Conservation (phyloP, 1,284 basidiomycete genomes). For the Boletus subluridellus region DNA sequence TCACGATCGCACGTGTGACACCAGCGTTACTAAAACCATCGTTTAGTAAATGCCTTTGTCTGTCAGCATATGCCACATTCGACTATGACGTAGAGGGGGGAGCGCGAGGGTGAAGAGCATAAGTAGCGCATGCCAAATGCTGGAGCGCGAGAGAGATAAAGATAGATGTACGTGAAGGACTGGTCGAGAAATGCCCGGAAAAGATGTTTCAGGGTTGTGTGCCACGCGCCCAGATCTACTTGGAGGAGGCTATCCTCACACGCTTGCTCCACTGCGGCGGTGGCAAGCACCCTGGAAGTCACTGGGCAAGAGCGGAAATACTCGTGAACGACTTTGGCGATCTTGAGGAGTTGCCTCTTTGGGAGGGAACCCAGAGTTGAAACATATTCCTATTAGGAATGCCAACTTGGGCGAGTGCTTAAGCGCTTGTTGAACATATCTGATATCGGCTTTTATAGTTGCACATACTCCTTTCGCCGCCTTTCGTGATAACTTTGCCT, state of each 20-base stretch:
- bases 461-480: conserved; percentile 1
- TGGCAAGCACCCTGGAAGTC: conserved; percentile 11
- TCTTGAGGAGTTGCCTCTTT: conserved; percentile 23
- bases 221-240: background rate
- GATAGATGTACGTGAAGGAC: background rate
- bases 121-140: conserved; percentile 6
- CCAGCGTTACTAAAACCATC: background rate
- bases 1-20: background rate
- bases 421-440: no score
- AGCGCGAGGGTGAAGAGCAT: conserved; percentile 7
- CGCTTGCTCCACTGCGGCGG: conserved; percentile 13
- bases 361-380: background rate
- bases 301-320: conserved; percentile 16
- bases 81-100: conserved; percentile 8
- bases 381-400: background rate
- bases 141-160: background rate
- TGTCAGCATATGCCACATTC: background rate
- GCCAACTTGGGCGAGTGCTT: background rate
- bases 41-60: background rate
- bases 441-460: background rate
- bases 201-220: conserved; percentile 3
- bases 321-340: conserved; percentile 11
- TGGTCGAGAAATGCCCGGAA: background rate
- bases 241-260: conserved; percentile 14
- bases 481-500: background rate